Percentiles rank a stretch among this genome's conserved stretches.
phyloP scores from a whole-genome alignment of 202 grass and related monocot genomes.

The Bolboschoenoplectus hybrid region DNA sequence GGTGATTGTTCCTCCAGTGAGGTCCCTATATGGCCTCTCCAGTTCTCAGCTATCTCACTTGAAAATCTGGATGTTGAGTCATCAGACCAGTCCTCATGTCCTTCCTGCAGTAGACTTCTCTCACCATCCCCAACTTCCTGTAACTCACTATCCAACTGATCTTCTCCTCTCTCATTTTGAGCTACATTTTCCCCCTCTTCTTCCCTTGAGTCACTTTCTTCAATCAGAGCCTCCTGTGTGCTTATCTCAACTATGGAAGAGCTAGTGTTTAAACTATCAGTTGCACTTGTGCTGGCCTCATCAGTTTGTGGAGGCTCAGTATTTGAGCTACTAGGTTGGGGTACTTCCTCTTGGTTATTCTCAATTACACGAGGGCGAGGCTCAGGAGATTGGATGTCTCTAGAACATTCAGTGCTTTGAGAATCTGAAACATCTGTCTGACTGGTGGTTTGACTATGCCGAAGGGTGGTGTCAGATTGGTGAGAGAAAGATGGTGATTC shows the following conservation, averaged over 20 bases:
- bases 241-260: constrained; percentile 23
- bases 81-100: constrained; percentile 68
- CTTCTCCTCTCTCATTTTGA: constrained; percentile 51
- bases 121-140: constrained; percentile 47
- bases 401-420: constrained; percentile 50
- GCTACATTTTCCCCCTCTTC: constrained; percentile 21
- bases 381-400: constrained; percentile 44
- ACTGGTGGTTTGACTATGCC: constrained; percentile 56
- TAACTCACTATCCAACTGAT: constrained; percentile 42
- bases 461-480: constrained; percentile 51
- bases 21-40: constrained; percentile 8
- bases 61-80: constrained; percentile 44
- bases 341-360: constrained; percentile 45
- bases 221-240: constrained; percentile 24
- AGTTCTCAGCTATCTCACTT: constrained; percentile 33
- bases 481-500: constrained; percentile 39
- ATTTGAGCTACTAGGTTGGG: constrained; percentile 42
- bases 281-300: constrained; percentile 40
- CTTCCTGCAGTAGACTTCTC: constrained; percentile 43
- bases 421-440: constrained; percentile 52
- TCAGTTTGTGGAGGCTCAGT: constrained; percentile 42
- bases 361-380: constrained; percentile 42
- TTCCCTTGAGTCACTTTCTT: constrained; percentile 21
- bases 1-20: constrained; percentile 47
- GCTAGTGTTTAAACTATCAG: constrained; percentile 43